Conservation (phyloP, 202 grass and related monocot species). For the Carex sylvatica region DNA sequence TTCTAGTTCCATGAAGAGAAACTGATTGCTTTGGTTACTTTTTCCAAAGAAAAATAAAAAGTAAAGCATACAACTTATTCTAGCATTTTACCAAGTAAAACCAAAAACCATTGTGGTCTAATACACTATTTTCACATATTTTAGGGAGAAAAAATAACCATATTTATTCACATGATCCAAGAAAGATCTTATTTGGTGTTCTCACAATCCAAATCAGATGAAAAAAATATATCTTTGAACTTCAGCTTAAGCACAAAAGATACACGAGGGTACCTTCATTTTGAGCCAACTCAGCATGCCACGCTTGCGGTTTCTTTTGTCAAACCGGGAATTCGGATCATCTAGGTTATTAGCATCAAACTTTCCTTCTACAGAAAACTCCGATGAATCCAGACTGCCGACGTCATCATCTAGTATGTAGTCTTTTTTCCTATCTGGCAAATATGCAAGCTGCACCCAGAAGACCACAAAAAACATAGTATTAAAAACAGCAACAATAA, state of each 20-base stretch:
- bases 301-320: slow-evolving; percentile 78
- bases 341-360: slow-evolving; percentile 50
- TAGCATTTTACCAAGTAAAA: background rate
- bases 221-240: background rate
- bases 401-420: slow-evolving; percentile 66
- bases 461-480: slow-evolving; percentile 15
- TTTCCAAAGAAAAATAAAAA: background rate
- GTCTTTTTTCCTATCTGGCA: slow-evolving; percentile 87
- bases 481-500: slow-evolving; percentile 30
- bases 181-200: background rate
- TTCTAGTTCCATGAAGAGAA: background rate
- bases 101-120: background rate
- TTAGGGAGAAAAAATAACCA: background rate
- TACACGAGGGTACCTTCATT: slow-evolving; percentile 58
- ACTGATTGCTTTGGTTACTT: background rate
- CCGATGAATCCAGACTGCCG: slow-evolving; percentile 84
- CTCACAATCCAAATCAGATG: background rate
- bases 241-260: slow-evolving; percentile 6
- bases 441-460: slow-evolving; percentile 79
- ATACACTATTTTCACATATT: background rate
- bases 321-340: slow-evolving; percentile 49
- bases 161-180: background rate
- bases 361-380: slow-evolving; percentile 73
- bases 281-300: slow-evolving; percentile 99
- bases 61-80: background rate